Conservation (phyloP, 345 rosid genomes). For the Theobroma cacao region DNA sequence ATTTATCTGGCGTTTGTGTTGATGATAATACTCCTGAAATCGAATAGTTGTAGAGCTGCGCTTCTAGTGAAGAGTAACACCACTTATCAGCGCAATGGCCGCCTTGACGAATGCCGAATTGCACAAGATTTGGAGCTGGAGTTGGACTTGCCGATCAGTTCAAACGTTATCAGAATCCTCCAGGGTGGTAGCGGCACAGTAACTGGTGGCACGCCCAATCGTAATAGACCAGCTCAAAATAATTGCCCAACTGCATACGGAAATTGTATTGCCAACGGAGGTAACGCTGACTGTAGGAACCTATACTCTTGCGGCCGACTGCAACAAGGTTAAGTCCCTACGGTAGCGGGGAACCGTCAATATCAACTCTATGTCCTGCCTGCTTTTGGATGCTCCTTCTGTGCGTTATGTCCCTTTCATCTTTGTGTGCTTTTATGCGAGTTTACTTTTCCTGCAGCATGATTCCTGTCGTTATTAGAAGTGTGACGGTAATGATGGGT, state of each 20-base stretch:
- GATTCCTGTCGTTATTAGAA: no score
- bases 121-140: neutral
- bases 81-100: neutral
- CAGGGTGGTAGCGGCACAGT: neutral
- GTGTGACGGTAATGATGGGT: no score
- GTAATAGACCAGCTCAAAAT: neutral
- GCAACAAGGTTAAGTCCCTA: neutral
- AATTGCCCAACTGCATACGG: neutral
- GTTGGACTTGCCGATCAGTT: neutral
- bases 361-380: neutral
- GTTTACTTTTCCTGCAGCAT: no score
- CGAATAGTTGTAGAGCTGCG: neutral
- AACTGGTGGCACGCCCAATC: neutral
- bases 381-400: neutral
- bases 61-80: neutral
- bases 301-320: neutral
- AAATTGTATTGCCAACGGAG: neutral
- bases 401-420: no score
- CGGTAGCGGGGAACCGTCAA: neutral
- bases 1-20: neutral
- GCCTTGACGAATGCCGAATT: neutral
- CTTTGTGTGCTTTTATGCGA: no score
- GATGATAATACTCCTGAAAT: neutral
- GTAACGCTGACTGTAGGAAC: neutral
- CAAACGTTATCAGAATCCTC: neutral